phyloP scores from a whole-genome alignment of 2,329 filamentous ascomycete species.

The Colletotrichum chrysophilum region DNA sequence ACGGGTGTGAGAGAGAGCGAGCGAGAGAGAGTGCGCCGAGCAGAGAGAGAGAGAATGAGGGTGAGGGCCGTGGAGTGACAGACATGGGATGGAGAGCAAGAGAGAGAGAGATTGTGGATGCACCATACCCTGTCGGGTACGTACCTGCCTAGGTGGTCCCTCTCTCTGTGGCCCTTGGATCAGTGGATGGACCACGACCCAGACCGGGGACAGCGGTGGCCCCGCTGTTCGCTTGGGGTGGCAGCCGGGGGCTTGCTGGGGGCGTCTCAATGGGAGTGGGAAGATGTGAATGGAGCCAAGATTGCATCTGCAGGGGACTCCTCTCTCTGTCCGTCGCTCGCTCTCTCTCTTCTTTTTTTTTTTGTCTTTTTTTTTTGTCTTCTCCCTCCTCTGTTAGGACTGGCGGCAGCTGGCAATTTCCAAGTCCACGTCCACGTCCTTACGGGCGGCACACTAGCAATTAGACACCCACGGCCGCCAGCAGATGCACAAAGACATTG shows the following conservation, averaged over 20 bases:
- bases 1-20: neutral
- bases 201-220: constrained; percentile 7
- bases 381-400: neutral
- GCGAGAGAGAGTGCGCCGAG: neutral
- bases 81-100: constrained; percentile 6
- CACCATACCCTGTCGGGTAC: neutral
- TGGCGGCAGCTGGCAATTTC: neutral
- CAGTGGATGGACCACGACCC: neutral
- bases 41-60: neutral
- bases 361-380: neutral
- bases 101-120: constrained; percentile 13
- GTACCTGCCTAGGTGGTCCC: neutral
- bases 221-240: neutral
- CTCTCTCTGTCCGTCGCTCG: too few relatives aligned
- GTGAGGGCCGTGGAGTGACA: constrained; percentile 15
- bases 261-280: constrained; percentile 11
- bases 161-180: neutral
- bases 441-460: neutral
- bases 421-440: neutral
- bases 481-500: neutral
- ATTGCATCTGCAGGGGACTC: neutral
- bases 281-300: constrained; percentile 15
- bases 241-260: neutral
- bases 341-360: neutral
- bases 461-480: neutral